Evolutionary conservation across 371 early-diverging fungal species (phyloP).

Genomic region (Mucor mucedo): DNA sequence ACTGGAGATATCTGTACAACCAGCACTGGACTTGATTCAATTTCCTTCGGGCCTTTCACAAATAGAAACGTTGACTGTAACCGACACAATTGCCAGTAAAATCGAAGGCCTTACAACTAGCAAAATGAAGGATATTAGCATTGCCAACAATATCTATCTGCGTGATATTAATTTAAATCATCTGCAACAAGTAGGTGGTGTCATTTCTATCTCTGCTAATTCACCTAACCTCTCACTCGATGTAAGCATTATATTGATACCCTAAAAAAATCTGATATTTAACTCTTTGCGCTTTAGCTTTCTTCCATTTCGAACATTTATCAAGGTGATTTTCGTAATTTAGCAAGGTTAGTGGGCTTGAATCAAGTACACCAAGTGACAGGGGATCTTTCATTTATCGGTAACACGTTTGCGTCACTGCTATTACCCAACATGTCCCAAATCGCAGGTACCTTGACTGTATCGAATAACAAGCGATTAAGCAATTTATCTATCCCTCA

Average conservation of each 20-base stretch:
- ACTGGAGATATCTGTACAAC: slow-evolving; percentile 50
- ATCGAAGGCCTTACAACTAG: slow-evolving; percentile 48
- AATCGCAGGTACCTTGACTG: slow-evolving; percentile 53
- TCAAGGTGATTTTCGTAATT: slow-evolving; percentile 46
- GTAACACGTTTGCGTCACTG: slow-evolving; percentile 47
- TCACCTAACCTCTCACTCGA: slow-evolving; percentile 36
- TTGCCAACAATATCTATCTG: slow-evolving; percentile 58
- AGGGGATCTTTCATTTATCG: slow-evolving; percentile 52
- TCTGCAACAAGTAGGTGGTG: slow-evolving; percentile 34
- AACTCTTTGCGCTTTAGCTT: slow-evolving; percentile 20
- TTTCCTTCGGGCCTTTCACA: slow-evolving; percentile 48
- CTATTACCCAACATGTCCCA: slow-evolving; percentile 35
- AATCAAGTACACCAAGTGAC: slow-evolving; percentile 38
- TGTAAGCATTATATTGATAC: slow-evolving; percentile 19
- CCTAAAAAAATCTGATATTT: too few species aligned
- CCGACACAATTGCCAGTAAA: slow-evolving; percentile 50
- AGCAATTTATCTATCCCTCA: slow-evolving; percentile 47
- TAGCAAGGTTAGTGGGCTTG: slow-evolving; percentile 38
- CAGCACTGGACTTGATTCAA: slow-evolving; percentile 39
- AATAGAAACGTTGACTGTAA: slow-evolving; percentile 40
- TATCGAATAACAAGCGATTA: slow-evolving; percentile 49
- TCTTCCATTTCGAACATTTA: slow-evolving; percentile 35
- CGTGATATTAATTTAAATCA: slow-evolving; percentile 41
- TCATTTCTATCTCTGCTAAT: slow-evolving; percentile 52
- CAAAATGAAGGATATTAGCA: slow-evolving; percentile 37